A percentile compares a stretch with the other conserved stretches of the same genome.
These are phyloP conservation scores for Vishniacozyma victoriae DNA, from an alignment of 768 basidiomycete genomes.

Conservation along the genomic window DNA sequence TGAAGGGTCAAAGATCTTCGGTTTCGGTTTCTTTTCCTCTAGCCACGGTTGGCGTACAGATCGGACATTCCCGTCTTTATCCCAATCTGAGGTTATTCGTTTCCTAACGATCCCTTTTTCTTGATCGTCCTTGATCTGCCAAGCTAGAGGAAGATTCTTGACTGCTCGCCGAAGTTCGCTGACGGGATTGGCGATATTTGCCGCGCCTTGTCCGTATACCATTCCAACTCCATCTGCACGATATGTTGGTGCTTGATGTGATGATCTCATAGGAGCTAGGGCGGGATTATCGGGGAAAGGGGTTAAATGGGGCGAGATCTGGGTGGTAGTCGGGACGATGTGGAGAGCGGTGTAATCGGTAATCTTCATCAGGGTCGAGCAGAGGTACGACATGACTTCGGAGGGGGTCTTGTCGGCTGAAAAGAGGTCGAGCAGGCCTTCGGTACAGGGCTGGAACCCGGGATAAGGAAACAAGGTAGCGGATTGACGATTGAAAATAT, in stretches of 20 bases:
- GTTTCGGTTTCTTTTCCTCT: conserved; percentile 3
- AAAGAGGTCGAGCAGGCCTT: conserved; percentile 26
- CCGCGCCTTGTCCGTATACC: conserved; percentile 20
- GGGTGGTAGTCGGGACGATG: conserved; percentile 1
- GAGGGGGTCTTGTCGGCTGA: conserved; percentile 4
- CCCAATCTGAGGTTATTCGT: neutral
- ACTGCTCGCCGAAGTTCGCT: conserved; percentile 3
- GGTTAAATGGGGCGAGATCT: neutral
- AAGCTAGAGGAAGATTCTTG: neutral
- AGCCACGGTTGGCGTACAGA: too few relatives aligned
- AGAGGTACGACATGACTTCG: conserved; percentile 8
- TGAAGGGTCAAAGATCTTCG: conserved; percentile 3
- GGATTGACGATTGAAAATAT: conserved; percentile 26
- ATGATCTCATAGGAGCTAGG: too few relatives aligned
- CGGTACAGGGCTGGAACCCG: conserved; percentile 28
- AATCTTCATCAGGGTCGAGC: conserved; percentile 10
- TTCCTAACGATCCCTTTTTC: neutral
- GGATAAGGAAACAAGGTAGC: conserved; percentile 18
- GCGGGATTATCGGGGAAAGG: neutral
- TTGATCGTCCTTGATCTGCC: neutral
- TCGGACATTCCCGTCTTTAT: too few relatives aligned
- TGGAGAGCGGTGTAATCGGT: conserved; percentile 1
- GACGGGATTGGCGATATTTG: conserved; percentile 11
- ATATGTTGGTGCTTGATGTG: conserved; percentile 7
- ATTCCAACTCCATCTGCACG: conserved; percentile 22